Base-by-base conservation (phyloP, 2,329 filamentous ascomycete species). In the Alternaria consortialis region DNA sequence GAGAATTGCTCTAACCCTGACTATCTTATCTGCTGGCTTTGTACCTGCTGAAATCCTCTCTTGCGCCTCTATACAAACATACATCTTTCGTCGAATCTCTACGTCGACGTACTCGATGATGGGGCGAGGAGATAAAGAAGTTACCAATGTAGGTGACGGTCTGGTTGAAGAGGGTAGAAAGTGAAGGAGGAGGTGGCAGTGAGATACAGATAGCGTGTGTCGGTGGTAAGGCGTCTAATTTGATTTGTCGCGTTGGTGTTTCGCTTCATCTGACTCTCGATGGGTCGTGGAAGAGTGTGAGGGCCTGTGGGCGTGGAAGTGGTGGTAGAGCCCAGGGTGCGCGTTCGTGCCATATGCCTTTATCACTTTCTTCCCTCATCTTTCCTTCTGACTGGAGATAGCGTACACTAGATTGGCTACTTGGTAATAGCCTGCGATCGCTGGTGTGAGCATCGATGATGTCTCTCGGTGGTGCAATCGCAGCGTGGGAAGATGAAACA, bases 1-100 rank as follows among this genome's bases (percentile, higher is more conserved):
- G 2, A 56, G 9, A 5, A 63, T 12, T 6, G 51, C 61, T 7
- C 57, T 5, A 6, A 66, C 43, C 2, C 39, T 43, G 4, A 66
- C 5, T 9, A 64, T 11, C 12, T 20, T 2, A 7, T 2, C 6
- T 1, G 5, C 8, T 1, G 12, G 9, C 12, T 20, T 23, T 15
- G 20, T 7, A 8, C 17, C 0, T 15, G 15, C 6, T 3, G 15
- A 12, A 3, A 11, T 9, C 7, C 20, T 2, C n/a, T 29, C 13
- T 2, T 52, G 34, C 3, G 56, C 64, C 31, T 60, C 36, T 12
- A 60, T 40, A 1, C 11, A 8, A 1, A 54, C 12, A 7, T 43
- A 12, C 4, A n/a, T 47, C 12, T 43, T 32, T 7, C 2, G 25
- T 0, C 13, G 3, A 31, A 60, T 58, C 7, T 60, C 25, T 8